Conservation (phyloP, 768 basidiomycete genomes). For the Suillus tomentosus region DNA sequence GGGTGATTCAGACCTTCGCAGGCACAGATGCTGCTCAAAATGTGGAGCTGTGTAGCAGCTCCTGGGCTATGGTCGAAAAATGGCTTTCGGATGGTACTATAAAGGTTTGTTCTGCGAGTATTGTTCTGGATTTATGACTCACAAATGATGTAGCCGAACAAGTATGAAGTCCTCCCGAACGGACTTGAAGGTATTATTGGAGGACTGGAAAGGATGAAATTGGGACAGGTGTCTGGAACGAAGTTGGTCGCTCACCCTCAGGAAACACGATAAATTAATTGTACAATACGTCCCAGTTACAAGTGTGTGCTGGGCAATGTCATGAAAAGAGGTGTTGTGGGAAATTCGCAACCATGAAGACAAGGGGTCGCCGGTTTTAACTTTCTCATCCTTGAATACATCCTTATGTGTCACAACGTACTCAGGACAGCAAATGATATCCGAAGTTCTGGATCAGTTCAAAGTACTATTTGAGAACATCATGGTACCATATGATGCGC, state of each 20-base stretch:
- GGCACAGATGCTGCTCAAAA: constrained; percentile 26
- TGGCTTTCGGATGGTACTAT: constrained; percentile 31
- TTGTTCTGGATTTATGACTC: background rate
- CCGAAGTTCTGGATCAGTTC: constrained; percentile 90
- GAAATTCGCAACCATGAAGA: no score
- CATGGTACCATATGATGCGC: constrained; percentile 8
- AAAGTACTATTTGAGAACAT: constrained; percentile 42
- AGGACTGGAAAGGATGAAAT: constrained; percentile 39
- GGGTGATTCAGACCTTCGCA: constrained; percentile 25
- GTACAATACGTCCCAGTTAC: no score
- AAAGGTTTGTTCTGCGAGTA: constrained; percentile 18
- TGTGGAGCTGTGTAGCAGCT: constrained; percentile 15
- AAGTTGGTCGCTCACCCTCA: no score
- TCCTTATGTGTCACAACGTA: constrained; percentile 79
- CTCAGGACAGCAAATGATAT: constrained; percentile 91
- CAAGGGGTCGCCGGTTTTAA: constrained; percentile 74
- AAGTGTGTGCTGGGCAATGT: no score
- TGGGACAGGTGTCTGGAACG: constrained; percentile 16
- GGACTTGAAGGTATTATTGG: constrained; percentile 41
- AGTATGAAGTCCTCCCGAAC: constrained; percentile 40
- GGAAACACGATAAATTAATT: no score
- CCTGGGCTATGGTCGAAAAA: constrained; percentile 22
- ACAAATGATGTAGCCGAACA: constrained; percentile 36
- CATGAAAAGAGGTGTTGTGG: no score
- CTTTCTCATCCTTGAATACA: constrained; percentile 72